Base-by-base conservation (phyloP, 208 protist species). In the Acanthamoeba lenticulata region DNA sequence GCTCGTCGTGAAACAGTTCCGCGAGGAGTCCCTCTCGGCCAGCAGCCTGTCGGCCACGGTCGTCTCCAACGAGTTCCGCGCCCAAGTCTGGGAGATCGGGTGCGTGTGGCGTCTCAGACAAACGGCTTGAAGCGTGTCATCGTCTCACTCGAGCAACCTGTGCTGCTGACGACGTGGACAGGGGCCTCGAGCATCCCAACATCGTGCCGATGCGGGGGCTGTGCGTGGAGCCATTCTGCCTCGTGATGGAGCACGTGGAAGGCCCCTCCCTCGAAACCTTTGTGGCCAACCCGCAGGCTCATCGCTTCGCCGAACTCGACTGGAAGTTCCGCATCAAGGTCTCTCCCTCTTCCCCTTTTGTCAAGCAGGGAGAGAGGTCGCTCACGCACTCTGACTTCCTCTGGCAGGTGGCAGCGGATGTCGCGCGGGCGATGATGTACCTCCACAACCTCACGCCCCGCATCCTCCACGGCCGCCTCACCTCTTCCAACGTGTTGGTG, bases 361-460 rank as follows among this genome's bases (percentile, higher is more conserved):
- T 60, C 21, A 21, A 34, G 5, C 19, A 34, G 60, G 60, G 4
- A 27, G 6, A 69, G 60, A 9, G 19, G 29, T 5, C 21, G n/a
- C 62, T 72, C 62, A 24, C 34, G 1, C 27, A 7, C 34, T 38
- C 6, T 38, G 3, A 21, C 13, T 34, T 6, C 21, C 29, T n/a
- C 5, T n/a, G n/a, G 21, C 21, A 52, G 49, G 24, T 94, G 2
- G 69, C 92, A 15, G 77, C 92, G 1, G 90, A 95, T 36, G 60
- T 95, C 15, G 94, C 94, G 24, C 52, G 67, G 13, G 94, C 90
- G n/a, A 95, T 95, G 94, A 86, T 45, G 36, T 95, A 83, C 83
- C 34, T 95, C 11, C 94, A 95, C 57, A 52, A 32, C 62, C 13
- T 79, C 47, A 93, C 45, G 21, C 94, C 94, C 24, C 85, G 27